Evolutionary conservation across 2,329 filamentous ascomycete genomes (phyloP).

Genomic region (Fusarium verticillioides): DNA sequence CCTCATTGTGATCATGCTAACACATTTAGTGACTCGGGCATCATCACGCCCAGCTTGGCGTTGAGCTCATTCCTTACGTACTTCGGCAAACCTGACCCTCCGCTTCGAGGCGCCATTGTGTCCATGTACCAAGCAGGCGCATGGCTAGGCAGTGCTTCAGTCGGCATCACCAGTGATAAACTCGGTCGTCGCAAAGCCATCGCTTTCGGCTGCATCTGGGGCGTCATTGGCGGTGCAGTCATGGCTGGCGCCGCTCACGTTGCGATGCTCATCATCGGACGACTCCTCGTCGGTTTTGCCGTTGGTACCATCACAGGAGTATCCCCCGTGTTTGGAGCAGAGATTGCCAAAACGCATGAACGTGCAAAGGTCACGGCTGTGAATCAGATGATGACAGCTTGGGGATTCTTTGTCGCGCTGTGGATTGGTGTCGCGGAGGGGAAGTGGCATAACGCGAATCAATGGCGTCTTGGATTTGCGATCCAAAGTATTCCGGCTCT

Average conservation of each 20-base stretch:
- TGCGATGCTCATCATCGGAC: slow-evolving; percentile 54
- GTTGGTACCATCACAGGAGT: slow-evolving; percentile 56
- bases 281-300: slow-evolving; percentile 52
- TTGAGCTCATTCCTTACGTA: slow-evolving; percentile 50
- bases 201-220: slow-evolving; percentile 54
- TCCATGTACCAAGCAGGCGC: slow-evolving; percentile 55
- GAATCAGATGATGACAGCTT: slow-evolving; percentile 57
- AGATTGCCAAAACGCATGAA: slow-evolving; percentile 56
- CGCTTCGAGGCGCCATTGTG: slow-evolving; percentile 53
- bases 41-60: slow-evolving; percentile 55
- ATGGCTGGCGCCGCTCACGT: slow-evolving; percentile 56
- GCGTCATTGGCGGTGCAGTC: slow-evolving; percentile 51
- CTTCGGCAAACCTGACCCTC: slow-evolving; percentile 50
- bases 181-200: slow-evolving; percentile 54
- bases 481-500: slow-evolving; percentile 51
- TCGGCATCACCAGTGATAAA: slow-evolving; percentile 52
- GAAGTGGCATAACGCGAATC: slow-evolving; percentile 51
- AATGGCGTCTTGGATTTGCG: slow-evolving; percentile 54
- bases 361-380: slow-evolving; percentile 54
- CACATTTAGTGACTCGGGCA: slow-evolving; percentile 51
- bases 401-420: slow-evolving; percentile 55
- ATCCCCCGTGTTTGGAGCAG: slow-evolving; percentile 54
- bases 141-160: slow-evolving; percentile 55
- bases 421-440: slow-evolving; percentile 55
- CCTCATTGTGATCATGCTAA: neutral